Evolutionary conservation across 2,329 filamentous ascomycete genomes (phyloP).

Genomic region (Fusarium albidum): DNA sequence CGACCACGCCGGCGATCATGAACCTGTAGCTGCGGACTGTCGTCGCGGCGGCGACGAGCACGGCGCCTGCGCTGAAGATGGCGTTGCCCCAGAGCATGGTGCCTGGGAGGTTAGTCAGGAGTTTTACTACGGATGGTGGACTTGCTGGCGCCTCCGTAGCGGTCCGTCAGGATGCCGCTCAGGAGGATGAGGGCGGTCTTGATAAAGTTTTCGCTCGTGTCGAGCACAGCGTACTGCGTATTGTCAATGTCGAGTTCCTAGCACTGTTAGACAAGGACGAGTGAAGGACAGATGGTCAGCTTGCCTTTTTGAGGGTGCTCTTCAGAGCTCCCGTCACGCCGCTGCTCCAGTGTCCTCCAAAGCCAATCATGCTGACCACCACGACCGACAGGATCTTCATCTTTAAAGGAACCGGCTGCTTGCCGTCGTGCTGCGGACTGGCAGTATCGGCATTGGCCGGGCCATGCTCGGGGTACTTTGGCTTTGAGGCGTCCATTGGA

Average conservation of each 20-base stretch:
- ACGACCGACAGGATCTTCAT: constrained; percentile 53
- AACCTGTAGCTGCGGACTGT: constrained; percentile 64
- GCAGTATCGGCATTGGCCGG: constrained; percentile 10
- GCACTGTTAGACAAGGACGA: not conserved
- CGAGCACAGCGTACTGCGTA: constrained; percentile 64
- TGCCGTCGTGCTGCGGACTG: constrained; percentile 27
- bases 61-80: constrained; percentile 65
- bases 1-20: constrained; percentile 65
- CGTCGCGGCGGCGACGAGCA: constrained; percentile 66
- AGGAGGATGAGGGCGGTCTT: constrained; percentile 62
- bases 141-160: constrained; percentile 63
- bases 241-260: constrained; percentile 66
- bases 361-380: constrained; percentile 63
- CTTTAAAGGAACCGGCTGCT: constrained; percentile 38
- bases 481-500: constrained; percentile 12
- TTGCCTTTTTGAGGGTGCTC: constrained; percentile 64
- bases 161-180: constrained; percentile 65
- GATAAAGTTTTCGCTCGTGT: constrained; percentile 70
- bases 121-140: not conserved
- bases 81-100: constrained; percentile 69
- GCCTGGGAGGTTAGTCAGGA: constrained; percentile 34
- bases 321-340: constrained; percentile 69
- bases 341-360: constrained; percentile 67
- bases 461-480: constrained; percentile 9
- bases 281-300: no score